Base-by-base conservation (phyloP, 1,284 basidiomycete species). In the Ceratobasidium sp. region DNA sequence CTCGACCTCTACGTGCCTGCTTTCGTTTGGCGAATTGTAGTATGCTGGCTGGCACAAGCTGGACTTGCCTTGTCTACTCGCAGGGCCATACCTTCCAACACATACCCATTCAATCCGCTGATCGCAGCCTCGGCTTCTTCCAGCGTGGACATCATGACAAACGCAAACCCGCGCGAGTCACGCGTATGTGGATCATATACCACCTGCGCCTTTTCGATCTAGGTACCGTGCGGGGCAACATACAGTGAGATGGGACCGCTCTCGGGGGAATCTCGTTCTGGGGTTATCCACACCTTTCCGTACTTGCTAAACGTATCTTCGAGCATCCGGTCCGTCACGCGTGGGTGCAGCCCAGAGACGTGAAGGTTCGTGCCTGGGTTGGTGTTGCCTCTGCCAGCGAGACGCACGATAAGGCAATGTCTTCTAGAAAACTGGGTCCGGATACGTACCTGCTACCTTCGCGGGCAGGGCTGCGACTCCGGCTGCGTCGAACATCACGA, bases 281-380 rank as follows among this genome's bases (percentile, higher is more conserved):
- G 46, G n/a, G 27, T n/a, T 12, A n/a, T 70, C 89, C 93, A 79
- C 83, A 98, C 97, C 83, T 94, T 90, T 76, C 97, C 97, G 85
- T 93, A 91, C 86, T 96, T 97, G 81, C 90, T 88, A 83, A 99
- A 99, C 18, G 91, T 89, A 35, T 92, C 90, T 84, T 98, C 96
- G 69, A 99, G 92, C 81, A 94, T 92, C 75, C 92, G 91, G 65
- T 94, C 94, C 82, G 95, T 95, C 78, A 97, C 91, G 79, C 88
- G 88, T 83, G 91, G 89, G 81, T 92, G 92, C 76, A 99, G 88
- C 55, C 95, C 92, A 54, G 96, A 97, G 80, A 99, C 94, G 84
- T 99, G 97, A 57, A 99, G 88, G 86, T 99, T 99, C 88, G 98
- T 99, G 71, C 97, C 97, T 1, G 95, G 95, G 87, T 98, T 98